Evolutionary conservation across 352 stramenopile species (phyloP).

Genomic region (Pythium guiyangense): DNA sequence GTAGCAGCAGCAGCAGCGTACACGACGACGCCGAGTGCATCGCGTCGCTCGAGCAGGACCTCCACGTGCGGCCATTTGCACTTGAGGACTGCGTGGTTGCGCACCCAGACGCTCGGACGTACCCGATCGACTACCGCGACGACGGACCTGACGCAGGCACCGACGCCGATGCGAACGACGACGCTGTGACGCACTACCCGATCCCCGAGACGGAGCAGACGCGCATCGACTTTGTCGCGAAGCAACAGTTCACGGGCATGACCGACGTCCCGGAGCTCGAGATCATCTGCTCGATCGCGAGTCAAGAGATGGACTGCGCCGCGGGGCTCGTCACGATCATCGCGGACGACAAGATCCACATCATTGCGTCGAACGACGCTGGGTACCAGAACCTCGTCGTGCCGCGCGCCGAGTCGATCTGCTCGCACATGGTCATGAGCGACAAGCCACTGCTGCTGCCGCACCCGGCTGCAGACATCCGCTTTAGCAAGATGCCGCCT

Average conservation of each 20-base stretch:
- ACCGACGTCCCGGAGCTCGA: slow-evolving; percentile 44
- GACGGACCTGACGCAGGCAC: slow-evolving; percentile 15
- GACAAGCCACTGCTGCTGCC: slow-evolving; percentile 40
- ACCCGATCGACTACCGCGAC: slow-evolving; percentile 27
- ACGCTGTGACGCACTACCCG: slow-evolving; percentile 15
- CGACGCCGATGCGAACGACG: slow-evolving; percentile 14
- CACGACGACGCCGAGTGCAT: slow-evolving; percentile 17
- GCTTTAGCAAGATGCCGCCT: slow-evolving; percentile 33
- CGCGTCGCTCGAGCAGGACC: slow-evolving; percentile 13
- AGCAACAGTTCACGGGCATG: slow-evolving; percentile 21
- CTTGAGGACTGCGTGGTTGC: slow-evolving; percentile 22
- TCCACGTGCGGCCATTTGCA: slow-evolving; percentile 17
- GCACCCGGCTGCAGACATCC: slow-evolving; percentile 45
- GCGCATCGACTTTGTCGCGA: slow-evolving; percentile 24
- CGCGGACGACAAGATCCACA: slow-evolving; percentile 28
- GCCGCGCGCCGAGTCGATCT: slow-evolving; percentile 43
- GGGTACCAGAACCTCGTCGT: slow-evolving; percentile 23
- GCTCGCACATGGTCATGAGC: slow-evolving; percentile 49
- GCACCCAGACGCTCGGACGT: slow-evolving; percentile 25
- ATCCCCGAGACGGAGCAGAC: slow-evolving; percentile 28
- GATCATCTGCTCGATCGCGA: slow-evolving; percentile 54
- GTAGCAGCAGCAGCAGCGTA: background rate
- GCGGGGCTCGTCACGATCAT: slow-evolving; percentile 44
- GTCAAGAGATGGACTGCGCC: slow-evolving; percentile 32
- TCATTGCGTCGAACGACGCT: slow-evolving; percentile 30